Conservation (phyloP, 1,284 basidiomycete species). For the Tylopilus sp. region DNA sequence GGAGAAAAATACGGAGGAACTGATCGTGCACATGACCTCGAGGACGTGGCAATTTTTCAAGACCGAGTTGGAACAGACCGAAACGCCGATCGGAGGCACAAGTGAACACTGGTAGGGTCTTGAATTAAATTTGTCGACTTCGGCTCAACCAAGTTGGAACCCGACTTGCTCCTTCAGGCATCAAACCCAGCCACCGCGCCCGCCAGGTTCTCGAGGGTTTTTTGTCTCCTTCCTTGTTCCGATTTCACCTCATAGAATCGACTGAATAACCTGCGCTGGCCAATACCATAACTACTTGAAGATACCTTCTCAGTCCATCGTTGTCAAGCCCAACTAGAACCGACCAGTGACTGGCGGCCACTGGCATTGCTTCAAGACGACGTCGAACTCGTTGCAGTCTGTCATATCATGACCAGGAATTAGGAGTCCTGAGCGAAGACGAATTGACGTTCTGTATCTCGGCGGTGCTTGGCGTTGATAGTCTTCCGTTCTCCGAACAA, state of each 20-base stretch:
- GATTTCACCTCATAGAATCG: constrained; percentile 4
- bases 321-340: constrained; percentile 5
- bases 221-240: too few relatives aligned
- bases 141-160: too few relatives aligned
- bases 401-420: background rate
- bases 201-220: too few relatives aligned
- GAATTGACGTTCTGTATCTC: background rate
- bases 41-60: background rate
- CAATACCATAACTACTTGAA: background rate
- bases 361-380: background rate
- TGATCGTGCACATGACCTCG: background rate
- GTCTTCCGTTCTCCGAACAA: background rate
- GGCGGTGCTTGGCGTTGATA: too few relatives aligned
- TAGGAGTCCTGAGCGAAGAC: background rate
- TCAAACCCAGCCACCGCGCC: too few relatives aligned
- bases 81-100: too few relatives aligned
- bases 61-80: too few relatives aligned
- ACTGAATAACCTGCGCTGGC: constrained; percentile 11
- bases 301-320: constrained; percentile 6
- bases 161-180: too few relatives aligned
- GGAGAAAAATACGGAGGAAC: background rate
- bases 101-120: too few relatives aligned
- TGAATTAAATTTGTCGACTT: too few relatives aligned
- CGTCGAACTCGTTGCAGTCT: background rate
- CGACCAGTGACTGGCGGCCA: constrained; percentile 18